Evolutionary conservation across 2,329 filamentous ascomycete genomes (phyloP).

Genomic region (Neobulgaria alba): DNA sequence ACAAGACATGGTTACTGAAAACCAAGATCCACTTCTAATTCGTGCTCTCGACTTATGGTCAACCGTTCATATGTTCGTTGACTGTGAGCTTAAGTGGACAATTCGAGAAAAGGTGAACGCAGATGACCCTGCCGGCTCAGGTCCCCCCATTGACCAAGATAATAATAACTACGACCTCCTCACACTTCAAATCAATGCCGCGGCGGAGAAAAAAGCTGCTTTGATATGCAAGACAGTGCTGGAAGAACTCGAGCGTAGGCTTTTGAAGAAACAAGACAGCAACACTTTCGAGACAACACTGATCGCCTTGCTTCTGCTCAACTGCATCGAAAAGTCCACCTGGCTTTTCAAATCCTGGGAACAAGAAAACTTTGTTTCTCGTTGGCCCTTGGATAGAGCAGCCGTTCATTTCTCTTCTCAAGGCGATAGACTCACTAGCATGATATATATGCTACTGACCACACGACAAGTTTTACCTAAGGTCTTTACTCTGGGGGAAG

Average conservation of each 20-base stretch:
- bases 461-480: constrained; percentile 52
- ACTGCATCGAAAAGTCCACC: constrained; percentile 58
- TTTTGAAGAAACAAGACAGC: constrained; percentile 52
- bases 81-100: constrained; percentile 54
- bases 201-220: constrained; percentile 55
- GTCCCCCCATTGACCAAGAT: constrained; percentile 15
- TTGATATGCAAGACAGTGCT: constrained; percentile 49
- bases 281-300: constrained; percentile 54
- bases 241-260: constrained; percentile 50
- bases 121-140: constrained; percentile 14
- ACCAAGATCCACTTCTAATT: constrained; percentile 45
- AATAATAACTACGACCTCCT: constrained; percentile 44
- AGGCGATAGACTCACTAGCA: constrained; percentile 47
- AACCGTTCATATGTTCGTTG: constrained; percentile 52
- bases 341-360: constrained; percentile 64
- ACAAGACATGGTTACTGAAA: constrained; percentile 36
- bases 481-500: constrained; percentile 34
- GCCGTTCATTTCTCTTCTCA: constrained; percentile 50
- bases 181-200: constrained; percentile 55
- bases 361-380: constrained; percentile 41
- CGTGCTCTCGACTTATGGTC: constrained; percentile 57
- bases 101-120: constrained; percentile 16
- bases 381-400: constrained; percentile 53
- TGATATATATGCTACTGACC: constrained; percentile 52
- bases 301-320: constrained; percentile 52